Base-by-base conservation (phyloP, 2,329 filamentous ascomycete species). In the Gliomastix tumulicola region DNA sequence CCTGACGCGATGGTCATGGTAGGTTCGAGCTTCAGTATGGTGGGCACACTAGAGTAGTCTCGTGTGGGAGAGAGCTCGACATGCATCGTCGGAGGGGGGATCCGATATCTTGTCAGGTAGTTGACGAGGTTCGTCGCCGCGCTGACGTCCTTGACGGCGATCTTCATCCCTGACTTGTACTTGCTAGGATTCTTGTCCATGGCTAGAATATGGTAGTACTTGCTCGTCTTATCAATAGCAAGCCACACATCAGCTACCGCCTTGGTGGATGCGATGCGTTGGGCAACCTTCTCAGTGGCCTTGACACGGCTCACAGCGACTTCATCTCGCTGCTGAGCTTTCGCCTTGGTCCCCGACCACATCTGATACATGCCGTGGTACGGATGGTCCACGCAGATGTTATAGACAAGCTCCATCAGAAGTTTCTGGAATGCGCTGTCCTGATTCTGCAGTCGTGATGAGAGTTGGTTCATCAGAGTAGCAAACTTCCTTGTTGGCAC, bases 361-460 rank as follows among this genome's bases (percentile, higher is more conserved):
- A 98, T 87, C 49, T 97, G 89, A 55, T 98, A 94, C 80, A 97
- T 90, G 34, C 88, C 88, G 54, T 98, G 94, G 56, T 89, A 95
- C 0, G 92, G 94, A 60, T 99, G 92, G 39, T 98, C 88, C 10
- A 76, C 70, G 53, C 90, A 97, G 38, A 98, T 95, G 8, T 80
- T 81, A 50, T 80, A 78, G 5, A 97, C 80, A 15, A 98, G 65
- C 3, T 70, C 68, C 35, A 79, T 76, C 3, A 99, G 67, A 2
- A 90, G 69, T 28, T 68, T 70, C 51, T 98, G 92, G 51, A 99
- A 98, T 13, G 72, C 69, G 2, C 71, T 74, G 2, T 71, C 60
- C 21, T 81, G 74, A 42, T 85, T 77, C 42, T 94, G 79, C 6
- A 98, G 66, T 7, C 92, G 81, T n/a, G 94, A 98, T 6, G 89